Percentiles rank a stretch among this genome's conserved stretches.
Evolutionary conservation across 1,139 yeast species (phyloP).

Genomic region (Lodderomyces metapsilosis): DNA sequence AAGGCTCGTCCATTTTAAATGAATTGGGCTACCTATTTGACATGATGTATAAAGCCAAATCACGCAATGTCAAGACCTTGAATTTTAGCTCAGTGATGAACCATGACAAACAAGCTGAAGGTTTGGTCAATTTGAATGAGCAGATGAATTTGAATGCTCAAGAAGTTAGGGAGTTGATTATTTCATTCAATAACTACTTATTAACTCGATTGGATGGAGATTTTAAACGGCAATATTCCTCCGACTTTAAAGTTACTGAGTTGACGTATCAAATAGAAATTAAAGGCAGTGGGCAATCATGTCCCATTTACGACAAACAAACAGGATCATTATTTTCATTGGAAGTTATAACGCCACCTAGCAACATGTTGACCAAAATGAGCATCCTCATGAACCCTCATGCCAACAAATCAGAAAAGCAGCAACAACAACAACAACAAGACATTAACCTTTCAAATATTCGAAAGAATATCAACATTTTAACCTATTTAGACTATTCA

Average conservation of each 20-base stretch:
- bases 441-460: constrained; percentile 12
- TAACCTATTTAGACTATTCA: constrained; percentile 59
- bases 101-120: constrained; percentile 47
- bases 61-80: constrained; percentile 67
- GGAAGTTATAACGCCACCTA: constrained; percentile 36
- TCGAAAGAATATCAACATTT: constrained; percentile 18
- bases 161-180: constrained; percentile 42
- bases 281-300: constrained; percentile 28
- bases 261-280: constrained; percentile 41
- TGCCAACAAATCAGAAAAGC: background rate
- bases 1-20: constrained; percentile 58
- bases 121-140: constrained; percentile 53
- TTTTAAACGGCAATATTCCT: constrained; percentile 31
- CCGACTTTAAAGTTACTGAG: constrained; percentile 16
- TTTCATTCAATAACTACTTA: constrained; percentile 60
- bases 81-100: constrained; percentile 59
- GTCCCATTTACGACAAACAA: constrained; percentile 33
- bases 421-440: constrained; percentile 8
- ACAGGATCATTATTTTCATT: constrained; percentile 22
- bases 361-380: constrained; percentile 24
- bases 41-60: constrained; percentile 82
- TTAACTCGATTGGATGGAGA: constrained; percentile 51
- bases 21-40: constrained; percentile 90
- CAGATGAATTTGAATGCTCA: constrained; percentile 34
- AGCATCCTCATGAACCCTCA: constrained; percentile 24